Conservation (phyloP, 495 filamentous ascomycete species). For the Penicillium antarcticum region DNA sequence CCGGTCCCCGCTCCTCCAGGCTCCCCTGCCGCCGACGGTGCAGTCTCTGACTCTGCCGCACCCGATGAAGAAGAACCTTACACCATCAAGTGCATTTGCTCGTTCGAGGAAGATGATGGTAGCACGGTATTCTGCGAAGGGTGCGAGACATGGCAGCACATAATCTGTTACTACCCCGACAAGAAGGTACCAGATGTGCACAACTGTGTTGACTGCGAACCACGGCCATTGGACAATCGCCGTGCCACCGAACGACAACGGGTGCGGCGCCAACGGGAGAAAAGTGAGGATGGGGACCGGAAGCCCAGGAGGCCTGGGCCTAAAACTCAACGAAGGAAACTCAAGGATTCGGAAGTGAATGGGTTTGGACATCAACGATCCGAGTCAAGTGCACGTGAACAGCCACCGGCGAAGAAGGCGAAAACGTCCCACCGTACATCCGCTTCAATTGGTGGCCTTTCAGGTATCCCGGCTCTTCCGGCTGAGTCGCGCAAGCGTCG, state of each 20-base stretch:
- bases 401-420: conserved; percentile 63
- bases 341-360: conserved; percentile 46
- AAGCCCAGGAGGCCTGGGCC: conserved; percentile 64
- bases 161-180: conserved; percentile 86
- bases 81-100: conserved; percentile 97
- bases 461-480: conserved; percentile 31
- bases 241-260: conserved; percentile 67
- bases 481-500: conserved; percentile 53
- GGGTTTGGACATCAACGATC: conserved; percentile 40
- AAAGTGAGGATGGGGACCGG: conserved; percentile 56
- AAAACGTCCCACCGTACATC: conserved; percentile 74
- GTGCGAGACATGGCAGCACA: conserved; percentile 98
- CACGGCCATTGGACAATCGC: conserved; percentile 65
- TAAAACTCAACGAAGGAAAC: conserved; percentile 76
- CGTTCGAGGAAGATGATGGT: conserved; percentile 90
- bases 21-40: conserved; percentile 54
- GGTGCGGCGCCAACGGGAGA: conserved; percentile 58
- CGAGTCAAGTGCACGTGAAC: conserved; percentile 52
- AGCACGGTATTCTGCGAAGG: conserved; percentile 93
- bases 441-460: conserved; percentile 62
- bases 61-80: conserved; percentile 82
- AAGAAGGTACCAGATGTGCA: conserved; percentile 76
- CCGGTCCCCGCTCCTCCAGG: conserved; percentile 56
- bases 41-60: conserved; percentile 49
- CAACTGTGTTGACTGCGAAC: conserved; percentile 82